Base-by-base conservation (phyloP, 257 asterid genomes). In the Catharanthus roseus region DNA sequence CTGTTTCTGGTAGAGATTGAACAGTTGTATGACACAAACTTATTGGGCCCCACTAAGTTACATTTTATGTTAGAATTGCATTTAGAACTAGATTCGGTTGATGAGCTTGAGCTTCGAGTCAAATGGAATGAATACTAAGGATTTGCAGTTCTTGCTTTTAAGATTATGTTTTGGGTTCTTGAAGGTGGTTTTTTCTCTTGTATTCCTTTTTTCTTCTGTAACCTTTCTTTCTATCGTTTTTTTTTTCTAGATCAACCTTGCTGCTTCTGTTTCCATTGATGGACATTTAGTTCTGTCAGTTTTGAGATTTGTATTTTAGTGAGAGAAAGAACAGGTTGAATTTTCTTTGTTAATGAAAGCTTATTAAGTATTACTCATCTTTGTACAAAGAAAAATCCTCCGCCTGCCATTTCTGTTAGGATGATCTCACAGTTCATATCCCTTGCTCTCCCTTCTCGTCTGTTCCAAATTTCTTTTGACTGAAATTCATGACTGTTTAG, bases 11-110 rank as follows among this genome's bases (percentile, higher is more conserved):
- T n/a, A n/a, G n/a, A n/a, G n/a, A n/a, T n/a, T n/a, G 57, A 19
- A 33, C 12, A 36, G 56, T 29, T 4, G 44, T 55, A 12, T 21
- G 42, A 26, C 31, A 29, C 28, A 33, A n/a, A 10, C 16, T 38
- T 38, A 21, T 60, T 23, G 57, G 68, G 36, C 16, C 65, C 66
- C 66, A 47, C 26, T 67, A 11, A 62, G 38, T 58, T 56, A 67
- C 68, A 67, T 31, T 55, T 58, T 68, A 18, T 44, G 44, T 26
- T 16, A 67, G 63, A 31, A 44, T 64, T 72, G 67, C 19, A 55
- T 28, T 47, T 33, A 55, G 39, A 36, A 41, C 19, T 33, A 41
- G 33, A 28, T 28, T 53, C 24, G 51, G 33, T 18, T 21, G 65
- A 63, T 28, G 47, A 62, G 39, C 53, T 45, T 50, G 62, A 16